These are phyloP conservation scores for Fusarium paranaense DNA, from an alignment of 2,329 filamentous ascomycete genomes.

Conservation along the genomic window DNA sequence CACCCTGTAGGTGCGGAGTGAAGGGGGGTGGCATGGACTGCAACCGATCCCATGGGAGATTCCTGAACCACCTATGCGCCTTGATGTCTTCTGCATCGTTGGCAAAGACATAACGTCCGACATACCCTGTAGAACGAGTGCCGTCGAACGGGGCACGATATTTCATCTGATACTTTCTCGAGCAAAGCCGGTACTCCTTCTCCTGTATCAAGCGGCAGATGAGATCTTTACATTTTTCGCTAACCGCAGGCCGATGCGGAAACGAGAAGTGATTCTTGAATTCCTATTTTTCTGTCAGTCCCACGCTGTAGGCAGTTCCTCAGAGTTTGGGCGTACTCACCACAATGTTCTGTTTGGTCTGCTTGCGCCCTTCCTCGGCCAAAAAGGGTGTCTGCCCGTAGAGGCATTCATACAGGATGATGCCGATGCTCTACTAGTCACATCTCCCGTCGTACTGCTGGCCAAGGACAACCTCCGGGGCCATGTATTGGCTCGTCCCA, in stretches of 20 bases:
- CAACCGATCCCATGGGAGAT: constrained; percentile 81
- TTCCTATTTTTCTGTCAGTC: constrained; percentile 60
- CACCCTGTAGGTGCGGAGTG: constrained; percentile 75
- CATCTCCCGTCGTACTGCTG: constrained; percentile 90
- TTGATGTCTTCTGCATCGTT: constrained; percentile 93
- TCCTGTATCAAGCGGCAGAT: constrained; percentile 79
- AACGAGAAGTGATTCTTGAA: constrained; percentile 79
- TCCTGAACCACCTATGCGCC: constrained; percentile 84
- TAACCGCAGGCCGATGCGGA: constrained; percentile 73
- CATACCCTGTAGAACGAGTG: constrained; percentile 36
- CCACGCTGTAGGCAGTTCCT: neutral
- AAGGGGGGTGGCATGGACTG: constrained; percentile 81
- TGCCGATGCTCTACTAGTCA: constrained; percentile 96
- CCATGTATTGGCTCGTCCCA: constrained; percentile 98
- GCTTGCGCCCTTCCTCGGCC: constrained; percentile 78
- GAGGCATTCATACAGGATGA: constrained; percentile 94
- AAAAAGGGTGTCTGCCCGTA: constrained; percentile 94
- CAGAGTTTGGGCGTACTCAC: constrained; percentile 57
- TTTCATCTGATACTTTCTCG: constrained; percentile 77
- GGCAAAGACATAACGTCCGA: constrained; percentile 76
- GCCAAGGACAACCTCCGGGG: constrained; percentile 88
- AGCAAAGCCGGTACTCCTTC: constrained; percentile 81
- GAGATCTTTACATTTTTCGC: constrained; percentile 79
- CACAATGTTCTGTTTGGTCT: constrained; percentile 88
- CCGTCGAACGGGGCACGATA: constrained; percentile 56